A percentile compares a stretch with the other conserved stretches of the same genome.
Conservation (phyloP, 148 eudicot genomes). For the Dysphania ambrosioides region DNA sequence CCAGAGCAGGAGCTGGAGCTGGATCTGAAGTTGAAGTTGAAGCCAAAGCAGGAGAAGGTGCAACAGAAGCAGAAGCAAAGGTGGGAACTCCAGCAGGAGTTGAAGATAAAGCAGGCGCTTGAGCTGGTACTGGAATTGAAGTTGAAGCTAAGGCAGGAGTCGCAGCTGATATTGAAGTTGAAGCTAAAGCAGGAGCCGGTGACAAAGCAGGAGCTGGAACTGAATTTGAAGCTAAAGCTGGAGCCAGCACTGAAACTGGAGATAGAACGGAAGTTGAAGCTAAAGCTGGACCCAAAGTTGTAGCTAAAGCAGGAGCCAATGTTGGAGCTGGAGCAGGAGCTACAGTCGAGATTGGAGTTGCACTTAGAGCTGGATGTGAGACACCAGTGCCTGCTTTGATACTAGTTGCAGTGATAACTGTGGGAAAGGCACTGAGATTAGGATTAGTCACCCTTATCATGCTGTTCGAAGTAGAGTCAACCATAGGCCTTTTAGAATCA, state of each 20-base stretch:
- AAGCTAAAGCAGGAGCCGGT: background rate
- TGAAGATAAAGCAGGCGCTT: background rate
- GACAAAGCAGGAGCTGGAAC: background rate
- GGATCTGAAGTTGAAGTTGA: background rate
- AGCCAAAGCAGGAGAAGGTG: background rate
- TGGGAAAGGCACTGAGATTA: constrained; percentile 6
- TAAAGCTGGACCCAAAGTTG: background rate
- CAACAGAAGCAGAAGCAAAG: background rate
- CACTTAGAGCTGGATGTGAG: constrained; percentile 4
- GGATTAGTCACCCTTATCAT: constrained; percentile 21
- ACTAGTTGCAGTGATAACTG: constrained; percentile 1
- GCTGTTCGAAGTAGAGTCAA: constrained; percentile 31
- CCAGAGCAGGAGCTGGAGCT: background rate
- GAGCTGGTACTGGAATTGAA: background rate
- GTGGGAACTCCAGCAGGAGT: background rate
- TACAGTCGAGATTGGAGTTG: background rate
- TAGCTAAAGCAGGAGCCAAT: background rate
- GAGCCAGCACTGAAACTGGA: background rate
- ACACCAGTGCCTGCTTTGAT: constrained; percentile 6
- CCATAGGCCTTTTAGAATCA: constrained; percentile 36
- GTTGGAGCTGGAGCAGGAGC: background rate
- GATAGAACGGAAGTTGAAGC: background rate
- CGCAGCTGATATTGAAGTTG: background rate
- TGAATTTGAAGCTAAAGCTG: background rate
- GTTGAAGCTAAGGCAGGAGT: background rate